phyloP scores from a whole-genome alignment of 1,284 basidiomycete genomes.

The Cryptococcus depauperatus region DNA sequence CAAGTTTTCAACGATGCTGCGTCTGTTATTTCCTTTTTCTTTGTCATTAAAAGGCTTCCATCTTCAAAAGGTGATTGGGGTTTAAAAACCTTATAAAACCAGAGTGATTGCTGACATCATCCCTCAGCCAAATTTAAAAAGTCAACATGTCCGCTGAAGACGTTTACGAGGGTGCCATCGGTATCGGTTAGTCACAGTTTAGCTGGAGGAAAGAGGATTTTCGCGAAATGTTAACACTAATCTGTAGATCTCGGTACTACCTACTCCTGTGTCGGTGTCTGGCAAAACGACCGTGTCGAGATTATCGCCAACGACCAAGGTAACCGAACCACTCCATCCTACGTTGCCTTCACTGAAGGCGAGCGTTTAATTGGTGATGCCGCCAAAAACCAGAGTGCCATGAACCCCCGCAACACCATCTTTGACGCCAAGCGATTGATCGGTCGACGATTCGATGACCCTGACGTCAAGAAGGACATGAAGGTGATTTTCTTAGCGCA shows the following conservation, averaged over 20 bases:
- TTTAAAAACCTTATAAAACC: background rate
- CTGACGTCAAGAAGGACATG: constrained; percentile 72
- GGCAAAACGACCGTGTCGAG: constrained; percentile 97
- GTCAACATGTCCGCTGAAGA: constrained; percentile 75
- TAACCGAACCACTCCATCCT: constrained; percentile 92
- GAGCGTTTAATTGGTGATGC: too few species aligned
- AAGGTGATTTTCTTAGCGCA: constrained; percentile 20
- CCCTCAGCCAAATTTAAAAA: constrained; percentile 11
- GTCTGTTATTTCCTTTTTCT: too few species aligned
- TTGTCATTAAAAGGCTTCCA: constrained; percentile 10
- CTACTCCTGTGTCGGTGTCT: constrained; percentile 79
- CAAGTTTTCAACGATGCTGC: too few species aligned
- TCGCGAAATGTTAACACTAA: background rate
- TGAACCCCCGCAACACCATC: constrained; percentile 86
- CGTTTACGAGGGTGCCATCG: constrained; percentile 90
- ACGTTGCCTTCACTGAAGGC: constrained; percentile 84
- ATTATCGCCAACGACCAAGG: constrained; percentile 58
- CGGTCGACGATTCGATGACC: constrained; percentile 50
- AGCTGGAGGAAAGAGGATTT: background rate
- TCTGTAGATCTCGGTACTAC: constrained; percentile 53
- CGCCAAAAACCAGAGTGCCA: constrained; percentile 72
- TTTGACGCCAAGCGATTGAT: constrained; percentile 98
- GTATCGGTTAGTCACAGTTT: constrained; percentile 56
- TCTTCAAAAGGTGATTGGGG: constrained; percentile 9
- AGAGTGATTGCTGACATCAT: too few species aligned